Conservation (phyloP, 352 stramenopile genomes). For the Globisporangium viniferum region DNA sequence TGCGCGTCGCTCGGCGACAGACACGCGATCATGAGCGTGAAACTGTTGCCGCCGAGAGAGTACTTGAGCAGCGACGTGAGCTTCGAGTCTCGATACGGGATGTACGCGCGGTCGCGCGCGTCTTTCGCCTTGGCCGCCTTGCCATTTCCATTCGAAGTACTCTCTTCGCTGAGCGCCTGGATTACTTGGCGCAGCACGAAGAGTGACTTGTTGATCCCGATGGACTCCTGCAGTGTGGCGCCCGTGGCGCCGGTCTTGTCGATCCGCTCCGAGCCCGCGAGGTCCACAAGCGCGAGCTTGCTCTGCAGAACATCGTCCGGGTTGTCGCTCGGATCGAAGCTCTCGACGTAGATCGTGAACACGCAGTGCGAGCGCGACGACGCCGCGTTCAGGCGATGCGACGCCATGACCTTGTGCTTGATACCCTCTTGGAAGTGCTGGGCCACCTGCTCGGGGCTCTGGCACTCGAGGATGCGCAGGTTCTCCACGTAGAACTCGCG, state of each 20-base stretch:
- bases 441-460: slow-evolving; percentile 39
- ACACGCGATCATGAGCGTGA: slow-evolving; percentile 70
- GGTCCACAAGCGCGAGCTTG: slow-evolving; percentile 58
- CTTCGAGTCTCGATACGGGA: slow-evolving; percentile 66
- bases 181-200: slow-evolving; percentile 61
- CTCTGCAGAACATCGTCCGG: slow-evolving; percentile 37
- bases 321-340: slow-evolving; percentile 28
- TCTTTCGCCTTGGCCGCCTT: background rate
- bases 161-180: slow-evolving; percentile 46
- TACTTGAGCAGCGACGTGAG: slow-evolving; percentile 63
- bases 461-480: slow-evolving; percentile 38
- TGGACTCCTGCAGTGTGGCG: slow-evolving; percentile 49
- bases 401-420: slow-evolving; percentile 63
- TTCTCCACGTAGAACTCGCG: slow-evolving; percentile 67
- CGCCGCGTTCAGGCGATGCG: slow-evolving; percentile 48
- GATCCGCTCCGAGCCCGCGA: slow-evolving; percentile 61
- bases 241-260: slow-evolving; percentile 55
- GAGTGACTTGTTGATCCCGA: slow-evolving; percentile 67
- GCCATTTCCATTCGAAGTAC: background rate
- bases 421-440: slow-evolving; percentile 51
- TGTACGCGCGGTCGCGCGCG: slow-evolving; percentile 22
- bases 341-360: slow-evolving; percentile 58
- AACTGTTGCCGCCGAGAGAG: slow-evolving; percentile 53
- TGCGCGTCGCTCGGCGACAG: slow-evolving; percentile 50
- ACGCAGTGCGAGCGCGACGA: slow-evolving; percentile 56